phyloP scores from a whole-genome alignment of 164 flowering plant genomes.

The Aristolochia californica region DNA sequence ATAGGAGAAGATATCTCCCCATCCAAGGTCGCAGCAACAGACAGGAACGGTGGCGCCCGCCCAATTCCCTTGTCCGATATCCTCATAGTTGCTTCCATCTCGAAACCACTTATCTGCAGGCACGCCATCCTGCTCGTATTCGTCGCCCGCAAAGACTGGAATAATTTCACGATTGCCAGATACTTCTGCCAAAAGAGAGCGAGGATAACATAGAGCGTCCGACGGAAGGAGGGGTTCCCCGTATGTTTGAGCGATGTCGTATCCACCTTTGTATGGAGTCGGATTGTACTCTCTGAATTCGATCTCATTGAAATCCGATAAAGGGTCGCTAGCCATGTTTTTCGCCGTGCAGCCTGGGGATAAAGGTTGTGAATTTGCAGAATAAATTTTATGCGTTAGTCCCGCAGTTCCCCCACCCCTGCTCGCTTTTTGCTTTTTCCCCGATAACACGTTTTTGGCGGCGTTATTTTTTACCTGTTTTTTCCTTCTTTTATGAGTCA shows the following conservation, averaged over 20 bases:
- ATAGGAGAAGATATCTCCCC: constrained; percentile 3
- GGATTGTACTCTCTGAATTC: constrained; percentile 52
- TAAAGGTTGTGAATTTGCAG: too few species aligned
- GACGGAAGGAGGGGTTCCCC: constrained; percentile 72
- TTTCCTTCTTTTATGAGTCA: too few species aligned
- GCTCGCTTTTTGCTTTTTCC: too few species aligned
- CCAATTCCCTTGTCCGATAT: constrained; percentile 6
- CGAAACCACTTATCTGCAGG: background rate
- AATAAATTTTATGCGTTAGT: too few species aligned
- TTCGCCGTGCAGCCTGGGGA: too few species aligned
- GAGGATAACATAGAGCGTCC: constrained; percentile 52
- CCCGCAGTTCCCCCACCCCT: too few species aligned
- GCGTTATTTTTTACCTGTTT: too few species aligned
- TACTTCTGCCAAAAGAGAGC: constrained; percentile 10
- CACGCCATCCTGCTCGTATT: constrained; percentile 8
- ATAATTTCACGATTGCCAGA: constrained; percentile 5
- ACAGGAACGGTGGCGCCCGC: background rate
- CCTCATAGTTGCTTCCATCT: constrained; percentile 8
- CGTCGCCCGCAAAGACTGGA: constrained; percentile 10
- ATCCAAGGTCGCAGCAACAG: background rate
- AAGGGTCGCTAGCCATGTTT: constrained; percentile 8
- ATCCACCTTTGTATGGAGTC: constrained; percentile 73
- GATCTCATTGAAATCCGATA: constrained; percentile 18
- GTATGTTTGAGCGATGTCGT: constrained; percentile 39
- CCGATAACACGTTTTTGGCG: too few species aligned